A percentile compares a stretch with the other conserved stretches of the same genome.
phyloP scores from a whole-genome alignment of 352 stramenopile genomes.

The Phytopythium mirpurense region DNA sequence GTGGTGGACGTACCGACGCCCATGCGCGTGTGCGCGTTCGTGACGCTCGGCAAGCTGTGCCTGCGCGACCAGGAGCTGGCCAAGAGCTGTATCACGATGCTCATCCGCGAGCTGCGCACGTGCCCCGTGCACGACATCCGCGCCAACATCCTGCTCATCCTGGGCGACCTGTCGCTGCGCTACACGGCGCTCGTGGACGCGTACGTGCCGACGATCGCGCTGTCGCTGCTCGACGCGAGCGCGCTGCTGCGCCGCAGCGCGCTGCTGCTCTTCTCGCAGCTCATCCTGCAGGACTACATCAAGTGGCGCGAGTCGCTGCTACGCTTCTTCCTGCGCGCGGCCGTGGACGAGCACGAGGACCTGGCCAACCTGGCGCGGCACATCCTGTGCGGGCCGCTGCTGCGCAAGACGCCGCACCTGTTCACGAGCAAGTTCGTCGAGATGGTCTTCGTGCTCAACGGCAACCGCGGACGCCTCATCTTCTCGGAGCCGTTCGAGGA shows the following conservation, averaged over 20 bases:
- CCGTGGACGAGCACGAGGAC: constrained; percentile 92
- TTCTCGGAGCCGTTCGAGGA: constrained; percentile 60
- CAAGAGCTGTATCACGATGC: constrained; percentile 92
- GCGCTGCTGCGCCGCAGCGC: constrained; percentile 91
- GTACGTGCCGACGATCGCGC: constrained; percentile 94
- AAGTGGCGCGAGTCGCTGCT: constrained; percentile 97
- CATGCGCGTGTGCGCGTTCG: constrained; percentile 91
- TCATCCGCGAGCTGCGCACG: constrained; percentile 93
- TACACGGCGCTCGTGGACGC: constrained; percentile 96
- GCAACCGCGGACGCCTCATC: constrained; percentile 54
- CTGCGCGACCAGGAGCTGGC: constrained; percentile 92
- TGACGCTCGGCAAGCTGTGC: constrained; percentile 94
- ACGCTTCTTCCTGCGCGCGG: constrained; percentile 93
- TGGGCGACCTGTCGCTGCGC: constrained; percentile 95
- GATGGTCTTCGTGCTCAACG: constrained; percentile 96
- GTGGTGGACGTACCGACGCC: constrained; percentile 43
- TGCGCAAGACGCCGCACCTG: constrained; percentile 90
- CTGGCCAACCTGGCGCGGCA: constrained; percentile 91
- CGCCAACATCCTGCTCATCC: constrained; percentile 96
- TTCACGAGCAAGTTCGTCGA: constrained; percentile 97
- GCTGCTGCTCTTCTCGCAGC: constrained; percentile 93
- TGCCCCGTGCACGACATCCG: constrained; percentile 82
- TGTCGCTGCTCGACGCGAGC: constrained; percentile 89
- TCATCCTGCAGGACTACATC: constrained; percentile 98
- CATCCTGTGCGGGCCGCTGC: constrained; percentile 88